Percentiles rank a stretch among this genome's conserved stretches.
Conservation (phyloP, 345 rosid genomes). For the Moringa oleifera region DNA sequence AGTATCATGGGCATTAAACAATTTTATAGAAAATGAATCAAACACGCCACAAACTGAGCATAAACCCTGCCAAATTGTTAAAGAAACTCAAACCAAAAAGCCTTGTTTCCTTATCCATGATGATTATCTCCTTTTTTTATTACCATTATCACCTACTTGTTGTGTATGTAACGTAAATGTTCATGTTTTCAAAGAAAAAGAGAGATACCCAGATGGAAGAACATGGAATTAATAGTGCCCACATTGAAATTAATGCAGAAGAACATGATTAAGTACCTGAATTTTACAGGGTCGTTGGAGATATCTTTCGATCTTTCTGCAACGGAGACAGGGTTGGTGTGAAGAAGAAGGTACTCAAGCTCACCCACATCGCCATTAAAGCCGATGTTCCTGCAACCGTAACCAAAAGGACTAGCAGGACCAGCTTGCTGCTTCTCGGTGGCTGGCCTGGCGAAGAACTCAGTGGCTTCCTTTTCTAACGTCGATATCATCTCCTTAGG, state of each 20-base stretch:
- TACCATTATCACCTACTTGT: too few species aligned
- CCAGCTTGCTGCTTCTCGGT: conserved; percentile 69
- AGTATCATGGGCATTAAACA: too few species aligned
- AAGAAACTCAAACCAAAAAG: too few species aligned
- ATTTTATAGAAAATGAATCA: too few species aligned
- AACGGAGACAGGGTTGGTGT: conserved; percentile 51
- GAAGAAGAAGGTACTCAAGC: conserved; percentile 87
- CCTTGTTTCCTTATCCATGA: too few species aligned
- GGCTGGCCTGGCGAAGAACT: conserved; percentile 58
- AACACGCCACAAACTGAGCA: too few species aligned
- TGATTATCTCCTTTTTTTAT: too few species aligned
- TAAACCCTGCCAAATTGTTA: too few species aligned
- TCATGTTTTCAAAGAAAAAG: background rate
- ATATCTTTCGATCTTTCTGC: conserved; percentile 42
- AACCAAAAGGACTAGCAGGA: conserved; percentile 75
- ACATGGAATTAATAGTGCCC: too few species aligned
- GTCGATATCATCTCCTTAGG: conserved; percentile 33
- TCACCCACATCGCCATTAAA: conserved; percentile 84
- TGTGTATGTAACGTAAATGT: background rate
- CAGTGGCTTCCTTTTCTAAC: conserved; percentile 53
- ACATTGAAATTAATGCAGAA: too few species aligned
- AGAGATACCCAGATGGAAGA: too few species aligned
- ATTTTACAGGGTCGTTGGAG: conserved; percentile 54
- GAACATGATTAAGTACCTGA: conserved; percentile 89
- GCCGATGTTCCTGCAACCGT: conserved; percentile 88